These are phyloP conservation scores for Elsinoe batatas DNA, from an alignment of 2,329 filamentous ascomycete genomes.

Conservation along the genomic window DNA sequence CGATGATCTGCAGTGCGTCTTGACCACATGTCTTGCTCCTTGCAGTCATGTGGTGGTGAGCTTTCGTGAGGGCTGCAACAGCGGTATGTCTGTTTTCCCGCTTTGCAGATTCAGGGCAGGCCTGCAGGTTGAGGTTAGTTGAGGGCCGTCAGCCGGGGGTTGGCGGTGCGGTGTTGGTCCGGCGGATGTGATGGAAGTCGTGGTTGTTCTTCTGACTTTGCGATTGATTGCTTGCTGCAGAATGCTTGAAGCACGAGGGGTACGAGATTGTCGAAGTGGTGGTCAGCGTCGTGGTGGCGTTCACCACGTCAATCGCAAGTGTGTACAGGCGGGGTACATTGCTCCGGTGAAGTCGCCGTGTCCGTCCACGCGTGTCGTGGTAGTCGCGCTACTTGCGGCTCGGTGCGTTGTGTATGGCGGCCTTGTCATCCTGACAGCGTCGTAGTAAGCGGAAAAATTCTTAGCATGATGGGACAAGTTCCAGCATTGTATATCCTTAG, in stretches of 20 bases:
- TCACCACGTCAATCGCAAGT: not conserved
- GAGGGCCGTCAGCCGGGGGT: too few species aligned
- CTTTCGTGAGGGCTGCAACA: too few species aligned
- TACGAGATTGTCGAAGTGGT: not conserved
- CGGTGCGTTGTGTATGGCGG: not conserved
- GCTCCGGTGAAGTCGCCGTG: not conserved
- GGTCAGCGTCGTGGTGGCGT: not conserved
- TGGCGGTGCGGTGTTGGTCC: not conserved
- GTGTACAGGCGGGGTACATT: not conserved
- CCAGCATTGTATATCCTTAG: too few species aligned
- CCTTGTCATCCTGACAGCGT: not conserved
- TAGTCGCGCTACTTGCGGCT: not conserved
- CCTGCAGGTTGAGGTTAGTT: too few species aligned
- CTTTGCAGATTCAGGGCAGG: too few species aligned
- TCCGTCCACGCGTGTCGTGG: not conserved
- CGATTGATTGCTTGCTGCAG: not conserved
- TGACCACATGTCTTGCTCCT: not conserved
- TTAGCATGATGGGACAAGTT: too few species aligned
- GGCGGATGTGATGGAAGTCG: not conserved
- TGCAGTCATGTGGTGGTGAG: too few species aligned
- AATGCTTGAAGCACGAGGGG: not conserved
- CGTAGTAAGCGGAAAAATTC: not conserved
- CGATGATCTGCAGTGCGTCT: not conserved
- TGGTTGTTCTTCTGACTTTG: not conserved
- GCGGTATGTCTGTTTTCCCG: not conserved